phyloP scores from a whole-genome alignment of 2,329 filamentous ascomycete species.

The Berkeleyomyces rouxiae region DNA sequence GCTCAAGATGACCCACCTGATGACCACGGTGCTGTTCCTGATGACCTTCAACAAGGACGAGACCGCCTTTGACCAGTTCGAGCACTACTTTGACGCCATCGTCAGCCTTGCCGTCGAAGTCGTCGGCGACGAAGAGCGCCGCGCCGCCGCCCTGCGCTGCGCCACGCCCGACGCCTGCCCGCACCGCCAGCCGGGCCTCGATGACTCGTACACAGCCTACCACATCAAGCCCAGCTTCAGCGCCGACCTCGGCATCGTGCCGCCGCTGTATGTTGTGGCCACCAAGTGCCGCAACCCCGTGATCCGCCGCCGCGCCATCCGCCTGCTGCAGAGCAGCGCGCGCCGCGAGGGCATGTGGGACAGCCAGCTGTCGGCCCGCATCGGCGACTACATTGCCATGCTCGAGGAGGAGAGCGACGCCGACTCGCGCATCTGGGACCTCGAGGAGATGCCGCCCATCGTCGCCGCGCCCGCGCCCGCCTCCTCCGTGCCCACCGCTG shows the following conservation, averaged over 20 bases:
- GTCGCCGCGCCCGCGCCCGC: neutral
- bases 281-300: conserved; percentile 45
- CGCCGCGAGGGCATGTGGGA: conserved; percentile 56
- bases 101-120: conserved; percentile 42
- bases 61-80: conserved; percentile 39
- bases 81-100: conserved; percentile 35
- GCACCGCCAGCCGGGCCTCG: conserved; percentile 24
- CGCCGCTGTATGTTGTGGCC: conserved; percentile 48
- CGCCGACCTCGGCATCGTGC: conserved; percentile 46
- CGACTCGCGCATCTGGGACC: neutral
- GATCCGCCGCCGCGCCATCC: conserved; percentile 42
- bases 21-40: conserved; percentile 38
- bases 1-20: conserved; percentile 45
- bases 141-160: conserved; percentile 30
- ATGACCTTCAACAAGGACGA: conserved; percentile 45
- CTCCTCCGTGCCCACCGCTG: neutral
- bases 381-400: conserved; percentile 37
- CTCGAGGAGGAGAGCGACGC: conserved; percentile 34
- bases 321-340: conserved; percentile 41
- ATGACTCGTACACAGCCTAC: conserved; percentile 27
- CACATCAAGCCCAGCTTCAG: conserved; percentile 47
- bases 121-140: conserved; percentile 38
- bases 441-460: conserved; percentile 1
- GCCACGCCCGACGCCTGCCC: conserved; percentile 28
- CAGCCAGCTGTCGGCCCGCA: conserved; percentile 38